Evolutionary conservation across 177 flowering plant genomes (phyloP).

Genomic region (Vitis hybrid): DNA sequence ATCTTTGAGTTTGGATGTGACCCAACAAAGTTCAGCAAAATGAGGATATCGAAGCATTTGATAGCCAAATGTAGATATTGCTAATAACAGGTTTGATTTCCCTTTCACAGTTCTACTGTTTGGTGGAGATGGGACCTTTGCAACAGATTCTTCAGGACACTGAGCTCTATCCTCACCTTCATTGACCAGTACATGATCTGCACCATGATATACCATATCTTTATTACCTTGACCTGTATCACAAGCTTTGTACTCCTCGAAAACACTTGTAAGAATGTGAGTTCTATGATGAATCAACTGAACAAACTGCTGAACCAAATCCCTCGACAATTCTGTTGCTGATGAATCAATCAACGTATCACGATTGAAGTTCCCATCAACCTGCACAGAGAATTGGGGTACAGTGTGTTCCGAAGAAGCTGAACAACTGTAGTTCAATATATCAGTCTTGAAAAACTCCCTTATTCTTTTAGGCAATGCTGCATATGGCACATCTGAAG

Average conservation of each 20-base stretch:
- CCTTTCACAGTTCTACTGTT: constrained; percentile 45
- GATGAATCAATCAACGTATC: constrained; percentile 53
- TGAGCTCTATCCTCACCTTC: constrained; percentile 13
- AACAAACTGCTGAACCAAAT: constrained; percentile 56
- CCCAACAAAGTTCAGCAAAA: constrained; percentile 98
- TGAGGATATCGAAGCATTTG: constrained; percentile 91
- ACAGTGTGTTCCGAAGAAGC: constrained; percentile 32
- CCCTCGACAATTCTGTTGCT: constrained; percentile 54
- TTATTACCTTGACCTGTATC: constrained; percentile 18
- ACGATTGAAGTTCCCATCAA: constrained; percentile 59
- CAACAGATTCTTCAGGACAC: constrained; percentile 28
- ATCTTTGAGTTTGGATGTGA: constrained; percentile 88
- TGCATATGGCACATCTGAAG: constrained; percentile 67
- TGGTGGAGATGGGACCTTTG: constrained; percentile 22
- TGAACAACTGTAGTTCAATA: constrained; percentile 21
- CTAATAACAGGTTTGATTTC: constrained; percentile 58
- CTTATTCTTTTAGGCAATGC: constrained; percentile 55
- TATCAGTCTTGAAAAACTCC: constrained; percentile 59
- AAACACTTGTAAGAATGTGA: constrained; percentile 29
- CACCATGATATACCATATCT: constrained; percentile 7
- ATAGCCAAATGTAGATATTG: constrained; percentile 82
- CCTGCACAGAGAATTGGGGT: constrained; percentile 60
- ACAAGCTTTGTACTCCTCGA: constrained; percentile 21
- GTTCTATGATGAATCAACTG: constrained; percentile 59
- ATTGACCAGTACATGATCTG: constrained; percentile 18